Evolutionary conservation across 2,329 filamentous ascomycete genomes (phyloP).

Genomic region (Tricladium varicosporioides): DNA sequence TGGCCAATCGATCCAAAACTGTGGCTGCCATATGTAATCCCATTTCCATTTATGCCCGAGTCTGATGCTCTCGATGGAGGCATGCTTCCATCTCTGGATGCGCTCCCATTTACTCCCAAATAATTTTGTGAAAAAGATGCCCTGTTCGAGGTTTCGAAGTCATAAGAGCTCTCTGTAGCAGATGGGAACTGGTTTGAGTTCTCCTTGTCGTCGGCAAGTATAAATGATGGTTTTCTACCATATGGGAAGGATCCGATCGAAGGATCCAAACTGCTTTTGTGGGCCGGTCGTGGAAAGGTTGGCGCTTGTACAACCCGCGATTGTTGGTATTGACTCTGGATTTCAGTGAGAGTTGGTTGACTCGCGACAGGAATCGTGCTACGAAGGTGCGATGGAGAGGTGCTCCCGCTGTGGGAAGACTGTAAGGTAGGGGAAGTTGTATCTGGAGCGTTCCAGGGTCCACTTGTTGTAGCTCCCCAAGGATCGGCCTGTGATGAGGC

Average conservation of each 20-base stretch:
- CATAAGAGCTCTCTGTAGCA: slow-evolving; percentile 23
- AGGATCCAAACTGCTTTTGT: slow-evolving; percentile 44
- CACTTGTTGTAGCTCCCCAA: slow-evolving; percentile 51
- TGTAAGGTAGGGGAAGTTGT: slow-evolving; percentile 42
- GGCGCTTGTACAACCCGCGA: slow-evolving; percentile 45
- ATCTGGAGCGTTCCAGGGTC: slow-evolving; percentile 58
- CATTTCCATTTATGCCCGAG: slow-evolving; percentile 33
- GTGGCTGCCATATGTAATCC: slow-evolving; percentile 24
- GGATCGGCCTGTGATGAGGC: slow-evolving; percentile 66
- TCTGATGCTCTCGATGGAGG: slow-evolving; percentile 56
- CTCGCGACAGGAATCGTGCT: slow-evolving; percentile 42
- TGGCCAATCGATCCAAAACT: slow-evolving; percentile 36
- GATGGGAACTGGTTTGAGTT: slow-evolving; percentile 24
- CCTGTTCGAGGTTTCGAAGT: slow-evolving; percentile 24
- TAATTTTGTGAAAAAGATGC: slow-evolving; percentile 39
- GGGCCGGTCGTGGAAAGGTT: slow-evolving; percentile 35
- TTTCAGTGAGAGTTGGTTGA: slow-evolving; percentile 39
- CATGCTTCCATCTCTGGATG: slow-evolving; percentile 53
- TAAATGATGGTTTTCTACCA: slow-evolving; percentile 28
- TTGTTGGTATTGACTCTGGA: slow-evolving; percentile 40
- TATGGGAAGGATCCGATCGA: slow-evolving; percentile 43
- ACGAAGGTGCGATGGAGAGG: slow-evolving; percentile 57
- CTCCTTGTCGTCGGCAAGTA: slow-evolving; percentile 32
- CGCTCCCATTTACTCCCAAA: slow-evolving; percentile 42
- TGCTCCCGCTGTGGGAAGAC: slow-evolving; percentile 46